Conservation (phyloP, 768 basidiomycete genomes). For the Suillus weaverae region DNA sequence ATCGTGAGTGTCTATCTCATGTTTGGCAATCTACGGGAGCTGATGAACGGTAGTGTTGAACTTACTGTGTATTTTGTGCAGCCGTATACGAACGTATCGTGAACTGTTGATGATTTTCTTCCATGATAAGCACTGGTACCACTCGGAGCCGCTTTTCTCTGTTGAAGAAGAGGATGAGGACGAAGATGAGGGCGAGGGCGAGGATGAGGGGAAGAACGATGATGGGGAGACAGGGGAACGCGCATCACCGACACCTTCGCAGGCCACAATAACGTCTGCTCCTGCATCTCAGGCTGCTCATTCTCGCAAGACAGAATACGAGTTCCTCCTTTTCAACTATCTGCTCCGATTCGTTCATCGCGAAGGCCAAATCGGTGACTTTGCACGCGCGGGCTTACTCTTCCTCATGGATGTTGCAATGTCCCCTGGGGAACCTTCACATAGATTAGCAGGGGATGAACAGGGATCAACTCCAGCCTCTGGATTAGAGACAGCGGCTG, state of each 20-base stretch:
- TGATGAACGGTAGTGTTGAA: conserved; percentile 70
- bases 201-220: conserved; percentile 17
- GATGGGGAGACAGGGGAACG: conserved; percentile 17
- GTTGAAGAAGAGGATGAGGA: conserved; percentile 78
- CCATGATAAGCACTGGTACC: conserved; percentile 89
- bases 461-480: conserved; percentile 23
- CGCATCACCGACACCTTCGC: conserved; percentile 63
- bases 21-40: background rate
- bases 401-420: conserved; percentile 96
- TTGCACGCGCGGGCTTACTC: conserved; percentile 87
- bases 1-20: conserved; percentile 54
- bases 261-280: conserved; percentile 54
- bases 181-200: conserved; percentile 50
- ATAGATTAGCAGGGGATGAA: conserved; percentile 40
- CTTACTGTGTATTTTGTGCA: conserved; percentile 88
- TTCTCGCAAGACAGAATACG: conserved; percentile 80
- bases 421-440: conserved; percentile 64
- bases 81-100: conserved; percentile 84
- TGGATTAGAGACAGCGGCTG: conserved; percentile 15
- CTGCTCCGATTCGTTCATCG: conserved; percentile 93
- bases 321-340: conserved; percentile 94
- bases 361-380: conserved; percentile 91
- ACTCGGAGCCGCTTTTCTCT: conserved; percentile 70
- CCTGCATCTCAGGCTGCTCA: conserved; percentile 42
- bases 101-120: conserved; percentile 97